These are phyloP conservation scores for Kalmusia sp. DNA, from an alignment of 2,329 filamentous ascomycete species.

Conservation along the genomic window DNA sequence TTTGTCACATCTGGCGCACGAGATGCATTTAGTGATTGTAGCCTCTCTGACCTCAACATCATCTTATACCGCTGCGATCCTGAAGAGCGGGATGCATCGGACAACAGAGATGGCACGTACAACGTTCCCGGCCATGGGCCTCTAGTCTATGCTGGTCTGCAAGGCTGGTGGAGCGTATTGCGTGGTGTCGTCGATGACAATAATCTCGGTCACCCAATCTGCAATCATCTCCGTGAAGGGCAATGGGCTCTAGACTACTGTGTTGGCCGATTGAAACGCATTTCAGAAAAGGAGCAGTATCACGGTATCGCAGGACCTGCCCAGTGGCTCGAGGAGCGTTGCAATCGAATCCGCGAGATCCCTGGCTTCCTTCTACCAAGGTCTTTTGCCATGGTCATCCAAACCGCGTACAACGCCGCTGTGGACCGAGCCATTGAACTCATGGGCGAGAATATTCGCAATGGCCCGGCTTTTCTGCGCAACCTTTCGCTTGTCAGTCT, in stretches of 20 bases:
- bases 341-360: conserved; percentile 82
- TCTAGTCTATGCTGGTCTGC: conserved; percentile 93
- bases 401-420: conserved; percentile 85
- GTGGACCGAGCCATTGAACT: conserved; percentile 79
- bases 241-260: conserved; percentile 94
- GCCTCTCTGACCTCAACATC: conserved; percentile 87
- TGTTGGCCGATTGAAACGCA: conserved; percentile 76
- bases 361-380: conserved; percentile 90
- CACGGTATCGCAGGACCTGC: conserved; percentile 70
- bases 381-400: conserved; percentile 89
- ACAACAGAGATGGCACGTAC: conserved; percentile 85
- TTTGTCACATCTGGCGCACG: conserved; percentile 84
- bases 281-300: conserved; percentile 69
- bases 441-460: conserved; percentile 77
- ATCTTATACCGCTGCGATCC: conserved; percentile 89
- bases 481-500: conserved; percentile 89
- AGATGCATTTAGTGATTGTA: conserved; percentile 76
- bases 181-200: conserved; percentile 86
- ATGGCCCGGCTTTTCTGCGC: conserved; percentile 88
- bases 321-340: conserved; percentile 81
- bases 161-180: conserved; percentile 96
- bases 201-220: conserved; percentile 89
- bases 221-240: conserved; percentile 88
- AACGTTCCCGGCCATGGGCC: conserved; percentile 82
- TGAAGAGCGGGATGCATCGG: conserved; percentile 82